Conservation (phyloP, 1,284 basidiomycete genomes). For the Phylloporus sp. region DNA sequence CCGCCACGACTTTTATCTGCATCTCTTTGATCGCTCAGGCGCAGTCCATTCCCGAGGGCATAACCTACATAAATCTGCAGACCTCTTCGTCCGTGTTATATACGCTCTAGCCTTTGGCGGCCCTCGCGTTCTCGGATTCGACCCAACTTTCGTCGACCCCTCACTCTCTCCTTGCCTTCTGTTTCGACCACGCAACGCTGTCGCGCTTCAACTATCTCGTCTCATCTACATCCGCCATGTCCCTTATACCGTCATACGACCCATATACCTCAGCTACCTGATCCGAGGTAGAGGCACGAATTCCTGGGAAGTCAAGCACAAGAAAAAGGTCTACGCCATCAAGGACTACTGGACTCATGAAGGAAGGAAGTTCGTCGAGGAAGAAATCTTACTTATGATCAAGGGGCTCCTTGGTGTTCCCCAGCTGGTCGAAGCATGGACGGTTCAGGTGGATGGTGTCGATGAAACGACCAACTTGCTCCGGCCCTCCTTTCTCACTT, state of each 20-base stretch:
- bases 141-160: not conserved
- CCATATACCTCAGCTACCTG: not conserved
- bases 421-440: not conserved
- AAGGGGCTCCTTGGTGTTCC: not conserved
- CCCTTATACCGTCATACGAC: not conserved
- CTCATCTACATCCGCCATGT: not conserved
- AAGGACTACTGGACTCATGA: constrained; percentile 1
- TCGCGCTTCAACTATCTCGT: not conserved
- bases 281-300: not conserved
- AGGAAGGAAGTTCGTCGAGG: not conserved
- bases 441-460: not conserved
- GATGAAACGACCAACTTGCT: not conserved
- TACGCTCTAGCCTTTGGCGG: not conserved
- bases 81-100: not conserved
- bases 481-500: not conserved
- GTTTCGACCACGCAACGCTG: not conserved
- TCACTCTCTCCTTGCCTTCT: not conserved
- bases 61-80: not conserved
- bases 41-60: not conserved
- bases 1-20: not conserved
- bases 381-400: not conserved
- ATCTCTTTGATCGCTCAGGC: not conserved
- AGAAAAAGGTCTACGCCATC: not conserved
- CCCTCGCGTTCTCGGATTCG: not conserved
- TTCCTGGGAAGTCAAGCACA: not conserved